Conservation (phyloP, 345 rosid species). For the Gossypioides kirkii region DNA sequence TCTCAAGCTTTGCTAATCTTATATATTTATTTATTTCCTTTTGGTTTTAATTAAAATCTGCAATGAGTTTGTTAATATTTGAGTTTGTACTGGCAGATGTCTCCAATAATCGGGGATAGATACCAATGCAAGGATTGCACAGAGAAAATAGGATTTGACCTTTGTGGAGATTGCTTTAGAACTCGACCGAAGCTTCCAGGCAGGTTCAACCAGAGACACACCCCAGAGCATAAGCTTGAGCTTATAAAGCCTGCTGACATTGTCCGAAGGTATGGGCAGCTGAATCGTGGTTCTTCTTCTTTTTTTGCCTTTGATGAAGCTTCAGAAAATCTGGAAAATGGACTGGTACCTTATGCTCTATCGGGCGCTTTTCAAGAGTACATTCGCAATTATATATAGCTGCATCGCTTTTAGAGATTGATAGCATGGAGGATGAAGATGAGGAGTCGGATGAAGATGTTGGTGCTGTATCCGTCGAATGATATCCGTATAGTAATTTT, state of each 20-base stretch:
- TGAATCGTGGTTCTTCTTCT: not conserved
- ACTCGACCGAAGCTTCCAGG: constrained; percentile 58
- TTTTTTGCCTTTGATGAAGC: not conserved
- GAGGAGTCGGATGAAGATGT: not conserved
- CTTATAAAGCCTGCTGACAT: not conserved
- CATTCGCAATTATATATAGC: not conserved
- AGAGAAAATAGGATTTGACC: constrained; percentile 69
- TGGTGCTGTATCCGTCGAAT: not conserved
- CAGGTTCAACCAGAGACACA: constrained; percentile 89
- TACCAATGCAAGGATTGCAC: constrained; percentile 64
- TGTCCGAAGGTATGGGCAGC: not conserved
- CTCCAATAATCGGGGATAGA: constrained; percentile 68
- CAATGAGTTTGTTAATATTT: not conserved
- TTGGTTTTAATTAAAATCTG: not conserved
- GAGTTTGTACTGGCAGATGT: constrained; percentile 38
- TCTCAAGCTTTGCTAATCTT: not conserved
- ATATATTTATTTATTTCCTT: not conserved
- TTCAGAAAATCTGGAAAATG: constrained; percentile 21
- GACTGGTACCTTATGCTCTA: not conserved
- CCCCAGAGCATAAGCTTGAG: constrained; percentile 61
- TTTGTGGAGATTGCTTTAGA: constrained; percentile 74
- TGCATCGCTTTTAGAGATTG: not conserved
- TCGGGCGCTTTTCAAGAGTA: constrained; percentile 15
- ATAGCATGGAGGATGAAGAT: constrained; percentile 14
- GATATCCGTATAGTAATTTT: not conserved